Evolutionary conservation across 176 grass and related monocot species (phyloP).

Genomic region (Juncus inflexus): DNA sequence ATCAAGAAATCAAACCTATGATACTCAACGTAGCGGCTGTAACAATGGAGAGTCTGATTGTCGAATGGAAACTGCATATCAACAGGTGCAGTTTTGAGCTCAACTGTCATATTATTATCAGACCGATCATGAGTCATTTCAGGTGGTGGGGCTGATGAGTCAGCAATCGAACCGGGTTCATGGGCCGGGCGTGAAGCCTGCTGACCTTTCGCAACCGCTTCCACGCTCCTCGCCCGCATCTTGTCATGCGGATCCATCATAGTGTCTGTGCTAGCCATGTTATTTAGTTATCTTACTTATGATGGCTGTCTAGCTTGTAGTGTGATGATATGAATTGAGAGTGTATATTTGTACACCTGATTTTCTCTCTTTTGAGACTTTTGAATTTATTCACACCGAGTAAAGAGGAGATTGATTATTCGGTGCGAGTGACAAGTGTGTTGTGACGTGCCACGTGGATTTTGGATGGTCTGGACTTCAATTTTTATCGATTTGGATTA

Average conservation of each 20-base stretch:
- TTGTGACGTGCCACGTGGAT: background rate
- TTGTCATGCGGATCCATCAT: conserved; percentile 28
- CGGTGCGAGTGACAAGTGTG: conserved; percentile 13
- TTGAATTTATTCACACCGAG: conserved; percentile 1
- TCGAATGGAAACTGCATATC: conserved; percentile 33
- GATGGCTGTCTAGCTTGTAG: background rate
- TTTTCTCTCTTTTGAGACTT: background rate
- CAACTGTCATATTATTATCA: conserved; percentile 6
- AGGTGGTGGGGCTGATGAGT: conserved; percentile 17
- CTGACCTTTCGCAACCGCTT: conserved; percentile 22
- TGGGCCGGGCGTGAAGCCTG: conserved; percentile 34
- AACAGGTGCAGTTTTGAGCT: conserved; percentile 24
- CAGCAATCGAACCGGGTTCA: conserved; percentile 28
- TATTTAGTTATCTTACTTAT: background rate
- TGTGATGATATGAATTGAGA: background rate
- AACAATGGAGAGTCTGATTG: conserved; percentile 49
- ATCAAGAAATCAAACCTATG: conserved; percentile 22
- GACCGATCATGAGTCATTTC: conserved; percentile 7
- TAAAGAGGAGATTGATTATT: background rate
- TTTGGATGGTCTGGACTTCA: background rate
- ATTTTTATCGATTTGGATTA: background rate
- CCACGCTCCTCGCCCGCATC: conserved; percentile 33
- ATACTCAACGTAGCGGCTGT: conserved; percentile 43
- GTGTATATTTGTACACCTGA: background rate
- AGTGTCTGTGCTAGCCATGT: conserved; percentile 16